Evolutionary conservation across 352 stramenopile genomes (phyloP).

Genomic region (Discostella stelligera): DNA sequence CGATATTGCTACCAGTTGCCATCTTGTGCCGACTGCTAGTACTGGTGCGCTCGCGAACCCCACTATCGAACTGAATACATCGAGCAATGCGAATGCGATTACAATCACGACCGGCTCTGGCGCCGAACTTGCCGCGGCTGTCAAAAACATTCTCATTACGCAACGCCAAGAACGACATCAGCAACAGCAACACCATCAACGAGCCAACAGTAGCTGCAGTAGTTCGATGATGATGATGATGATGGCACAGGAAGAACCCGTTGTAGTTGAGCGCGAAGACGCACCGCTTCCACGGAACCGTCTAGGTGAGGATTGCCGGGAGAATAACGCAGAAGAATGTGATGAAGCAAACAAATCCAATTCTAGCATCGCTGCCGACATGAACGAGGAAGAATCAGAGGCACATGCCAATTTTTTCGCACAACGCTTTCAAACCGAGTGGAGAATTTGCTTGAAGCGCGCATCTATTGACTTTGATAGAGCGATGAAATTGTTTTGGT

Average conservation of each 20-base stretch:
- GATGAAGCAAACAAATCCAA: background rate
- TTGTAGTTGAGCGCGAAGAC: too few species aligned
- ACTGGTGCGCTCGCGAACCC: too few species aligned
- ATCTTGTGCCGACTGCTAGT: too few species aligned
- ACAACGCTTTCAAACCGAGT: conserved; percentile 49
- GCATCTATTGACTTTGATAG: conserved; percentile 36
- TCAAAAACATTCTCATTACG: background rate
- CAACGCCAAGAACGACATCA: too few species aligned
- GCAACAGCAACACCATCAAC: too few species aligned
- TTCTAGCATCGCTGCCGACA: background rate
- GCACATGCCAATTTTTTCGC: conserved; percentile 25
- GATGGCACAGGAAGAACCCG: too few species aligned
- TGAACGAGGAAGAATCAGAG: background rate
- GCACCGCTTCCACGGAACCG: too few species aligned
- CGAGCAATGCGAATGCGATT: conserved; percentile 10
- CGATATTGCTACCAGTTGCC: background rate
- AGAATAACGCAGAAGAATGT: conserved; percentile 8
- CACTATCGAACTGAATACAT: background rate
- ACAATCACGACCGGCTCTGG: conserved; percentile 14
- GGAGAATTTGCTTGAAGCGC: conserved; percentile 31
- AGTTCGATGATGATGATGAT: too few species aligned
- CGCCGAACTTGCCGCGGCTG: conserved; percentile 5
- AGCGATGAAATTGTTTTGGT: conserved; percentile 43
- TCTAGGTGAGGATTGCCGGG: background rate
- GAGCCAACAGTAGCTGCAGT: too few species aligned